phyloP scores from a whole-genome alignment of 495 filamentous ascomycete species.

The Aspergillus conjunctus region DNA sequence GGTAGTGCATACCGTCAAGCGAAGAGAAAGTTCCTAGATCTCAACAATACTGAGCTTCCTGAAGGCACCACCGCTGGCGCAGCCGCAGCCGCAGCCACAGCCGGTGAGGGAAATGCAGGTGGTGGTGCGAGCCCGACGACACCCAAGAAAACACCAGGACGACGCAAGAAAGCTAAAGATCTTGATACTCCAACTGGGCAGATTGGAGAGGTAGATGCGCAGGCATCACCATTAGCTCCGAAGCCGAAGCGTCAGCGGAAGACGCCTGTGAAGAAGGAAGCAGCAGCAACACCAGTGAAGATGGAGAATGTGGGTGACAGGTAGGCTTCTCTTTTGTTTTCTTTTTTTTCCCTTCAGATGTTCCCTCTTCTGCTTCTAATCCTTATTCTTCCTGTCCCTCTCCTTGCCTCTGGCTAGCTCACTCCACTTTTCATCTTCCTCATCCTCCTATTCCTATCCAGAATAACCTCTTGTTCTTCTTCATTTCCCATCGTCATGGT shows the following conservation, averaged over 20 bases:
- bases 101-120: neutral
- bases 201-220: neutral
- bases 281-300: slow-evolving; percentile 3
- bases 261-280: slow-evolving; percentile 17
- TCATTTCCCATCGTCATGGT: neutral
- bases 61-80: slow-evolving; percentile 1
- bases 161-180: slow-evolving; percentile 24
- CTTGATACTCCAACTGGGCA: slow-evolving; percentile 1
- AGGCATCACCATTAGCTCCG: slow-evolving; percentile 13
- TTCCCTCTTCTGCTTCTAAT: no score
- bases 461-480: neutral
- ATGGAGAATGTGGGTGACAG: slow-evolving; percentile 8
- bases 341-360: neutral
- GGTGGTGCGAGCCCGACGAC: slow-evolving; percentile 1
- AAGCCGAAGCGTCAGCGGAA: slow-evolving; percentile 30
- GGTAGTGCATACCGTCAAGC: slow-evolving; percentile 28
- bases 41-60: neutral
- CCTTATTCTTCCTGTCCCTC: neutral
- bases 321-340: slow-evolving; percentile 12
- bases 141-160: slow-evolving; percentile 26
- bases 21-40: slow-evolving; percentile 30
- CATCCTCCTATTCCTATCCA: neutral
- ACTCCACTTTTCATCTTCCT: neutral
- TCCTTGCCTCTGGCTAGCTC: neutral
- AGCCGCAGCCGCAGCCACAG: neutral